phyloP scores from a whole-genome alignment of 345 rosid genomes.

The Euphorbia tirucalli region DNA sequence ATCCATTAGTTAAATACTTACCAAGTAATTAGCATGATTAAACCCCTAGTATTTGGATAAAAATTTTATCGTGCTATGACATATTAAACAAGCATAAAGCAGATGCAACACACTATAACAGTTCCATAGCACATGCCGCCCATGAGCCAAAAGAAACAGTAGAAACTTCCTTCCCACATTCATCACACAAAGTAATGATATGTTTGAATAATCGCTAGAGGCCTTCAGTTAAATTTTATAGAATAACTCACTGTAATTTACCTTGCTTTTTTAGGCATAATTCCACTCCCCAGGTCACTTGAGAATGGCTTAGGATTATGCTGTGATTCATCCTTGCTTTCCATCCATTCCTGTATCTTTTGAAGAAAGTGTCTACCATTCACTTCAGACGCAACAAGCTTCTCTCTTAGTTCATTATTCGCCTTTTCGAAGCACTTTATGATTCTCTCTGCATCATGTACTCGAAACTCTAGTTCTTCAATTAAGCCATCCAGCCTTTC shows the following conservation, averaged over 20 bases:
- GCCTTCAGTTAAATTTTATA: slow-evolving; percentile 8
- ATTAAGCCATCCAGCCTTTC: slow-evolving; percentile 38
- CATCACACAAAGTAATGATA: slow-evolving; percentile 4
- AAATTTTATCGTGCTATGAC: not conserved
- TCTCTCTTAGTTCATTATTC: slow-evolving; percentile 51
- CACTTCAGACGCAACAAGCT: slow-evolving; percentile 32
- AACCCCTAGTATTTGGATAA: not conserved
- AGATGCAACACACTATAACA: no score
- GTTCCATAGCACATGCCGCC: no score
- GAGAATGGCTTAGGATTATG: slow-evolving; percentile 22
- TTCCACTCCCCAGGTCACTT: slow-evolving; percentile 25
- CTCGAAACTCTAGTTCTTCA: slow-evolving; percentile 44
- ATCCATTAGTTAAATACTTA: not conserved
- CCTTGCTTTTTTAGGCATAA: slow-evolving; percentile 31
- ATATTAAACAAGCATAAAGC: not conserved
- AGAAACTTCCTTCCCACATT: not conserved
- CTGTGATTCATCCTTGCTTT: slow-evolving; percentile 29
- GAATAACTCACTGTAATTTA: slow-evolving; percentile 22
- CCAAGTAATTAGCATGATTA: not conserved
- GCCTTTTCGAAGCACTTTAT: slow-evolving; percentile 41
- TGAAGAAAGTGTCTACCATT: slow-evolving; percentile 32
- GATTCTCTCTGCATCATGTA: slow-evolving; percentile 40
- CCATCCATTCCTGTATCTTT: slow-evolving; percentile 37
- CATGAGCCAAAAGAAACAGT: no score
- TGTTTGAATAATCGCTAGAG: slow-evolving; percentile 5